Evolutionary conservation across 2,329 filamentous ascomycete species (phyloP).

Genomic region (Rutstroemia sp.): DNA sequence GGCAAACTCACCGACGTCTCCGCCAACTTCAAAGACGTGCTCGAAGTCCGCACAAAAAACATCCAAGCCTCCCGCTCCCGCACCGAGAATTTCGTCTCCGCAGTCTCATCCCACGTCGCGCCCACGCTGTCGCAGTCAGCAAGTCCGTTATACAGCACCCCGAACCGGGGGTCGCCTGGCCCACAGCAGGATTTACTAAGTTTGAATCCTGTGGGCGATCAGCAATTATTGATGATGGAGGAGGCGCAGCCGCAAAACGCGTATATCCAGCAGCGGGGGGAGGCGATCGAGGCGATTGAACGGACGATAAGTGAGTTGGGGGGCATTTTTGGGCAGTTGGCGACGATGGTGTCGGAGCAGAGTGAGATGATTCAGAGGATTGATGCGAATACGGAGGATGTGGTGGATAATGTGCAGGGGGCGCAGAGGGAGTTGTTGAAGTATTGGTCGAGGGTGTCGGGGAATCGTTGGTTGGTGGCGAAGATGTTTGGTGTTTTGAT

Average conservation of each 20-base stretch:
- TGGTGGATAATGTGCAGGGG: constrained; percentile 97
- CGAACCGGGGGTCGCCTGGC: constrained; percentile 57
- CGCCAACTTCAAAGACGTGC: constrained; percentile 93
- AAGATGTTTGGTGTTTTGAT: constrained; percentile 86
- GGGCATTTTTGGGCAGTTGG: constrained; percentile 86
- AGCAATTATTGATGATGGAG: constrained; percentile 88
- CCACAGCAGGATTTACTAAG: constrained; percentile 68
- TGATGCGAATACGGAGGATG: constrained; percentile 94
- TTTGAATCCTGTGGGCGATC: constrained; percentile 77
- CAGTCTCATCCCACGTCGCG: constrained; percentile 71
- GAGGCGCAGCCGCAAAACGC: constrained; percentile 77
- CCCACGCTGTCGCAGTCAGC: constrained; percentile 64
- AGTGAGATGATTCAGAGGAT: constrained; percentile 97
- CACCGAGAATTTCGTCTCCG: constrained; percentile 94
- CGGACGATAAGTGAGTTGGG: constrained; percentile 90
- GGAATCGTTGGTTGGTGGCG: constrained; percentile 91
- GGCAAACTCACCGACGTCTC: constrained; percentile 88
- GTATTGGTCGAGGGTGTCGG: constrained; percentile 90
- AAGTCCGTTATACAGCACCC: constrained; percentile 80
- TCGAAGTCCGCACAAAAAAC: constrained; percentile 95
- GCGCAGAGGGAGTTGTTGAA: constrained; percentile 93
- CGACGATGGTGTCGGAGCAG: constrained; percentile 95
- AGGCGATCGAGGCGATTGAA: constrained; percentile 95
- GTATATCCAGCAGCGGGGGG: constrained; percentile 88
- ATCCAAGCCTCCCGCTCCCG: constrained; percentile 88